Evolutionary conservation across 352 stramenopile species (phyloP), one percentile per base, ranked within the genome.

Genomic region (Phytopythium kandeliae): DNA sequence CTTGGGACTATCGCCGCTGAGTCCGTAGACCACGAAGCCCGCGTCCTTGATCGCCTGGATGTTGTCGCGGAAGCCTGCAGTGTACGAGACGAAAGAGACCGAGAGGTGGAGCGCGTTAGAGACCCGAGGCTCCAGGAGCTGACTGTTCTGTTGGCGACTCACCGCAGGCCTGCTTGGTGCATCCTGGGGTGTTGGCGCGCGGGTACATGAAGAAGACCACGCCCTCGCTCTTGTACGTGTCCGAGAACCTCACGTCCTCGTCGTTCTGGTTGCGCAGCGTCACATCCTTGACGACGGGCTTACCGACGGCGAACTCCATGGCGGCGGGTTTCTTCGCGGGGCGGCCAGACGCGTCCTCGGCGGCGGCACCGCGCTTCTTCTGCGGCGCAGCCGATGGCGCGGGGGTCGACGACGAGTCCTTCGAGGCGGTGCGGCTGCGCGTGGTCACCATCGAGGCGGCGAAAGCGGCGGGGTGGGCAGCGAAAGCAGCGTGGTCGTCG

Each of bases 121-220:
- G 15, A 44, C n/a, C 6, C 16, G 9, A 38, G n/a, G n/a, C n/a
- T n/a, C n/a, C n/a, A n/a, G n/a, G n/a, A n/a, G n/a, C n/a, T n/a
- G n/a, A n/a, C n/a, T n/a, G n/a, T n/a, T n/a, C n/a, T 31, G 28
- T 9, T n/a, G 6, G 13, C 4, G 15, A 71, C 71, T 10, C 37
- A 86, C 79, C 82, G 44, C 85, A 95, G 13, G 85, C 85, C 55
- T 95, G 85, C 58, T 92, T 95, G 54, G 82, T 95, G 65, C 85
- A 95, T 10, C 85, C 85, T 2, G 82, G 82, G 13, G 85, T 95
- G 60, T 92, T 92, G 28, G 85, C 85, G n/a, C 62, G 68, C 9
- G 85, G 85, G 51, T 91, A 95, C 82, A 95, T 92, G 65, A 95
- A 95, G 67, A 95, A 86, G 42, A 95, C 78, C 33, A 90, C 81